These are phyloP conservation scores for Aspergillus ellipticus DNA, from an alignment of 495 filamentous ascomycete species.

Conservation along the genomic window DNA sequence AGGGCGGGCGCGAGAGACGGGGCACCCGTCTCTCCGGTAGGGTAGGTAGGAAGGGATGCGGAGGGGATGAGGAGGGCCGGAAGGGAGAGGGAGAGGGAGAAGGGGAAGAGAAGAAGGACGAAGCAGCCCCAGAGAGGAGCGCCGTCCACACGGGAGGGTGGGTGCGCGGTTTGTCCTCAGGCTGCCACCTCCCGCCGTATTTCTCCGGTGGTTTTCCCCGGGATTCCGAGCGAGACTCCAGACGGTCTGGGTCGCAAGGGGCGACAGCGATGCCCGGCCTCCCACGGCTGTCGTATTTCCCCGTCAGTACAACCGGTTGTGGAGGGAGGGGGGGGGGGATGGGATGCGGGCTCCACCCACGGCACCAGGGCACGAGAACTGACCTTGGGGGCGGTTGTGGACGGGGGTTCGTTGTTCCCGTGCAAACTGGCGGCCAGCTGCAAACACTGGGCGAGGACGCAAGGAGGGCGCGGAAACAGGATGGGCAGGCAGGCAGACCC, in stretches of 20 bases:
- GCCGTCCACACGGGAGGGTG: conserved; percentile 12
- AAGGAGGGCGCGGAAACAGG: background rate
- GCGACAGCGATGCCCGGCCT: conserved; percentile 16
- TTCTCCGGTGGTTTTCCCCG: conserved; percentile 25
- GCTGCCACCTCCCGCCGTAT: conserved; percentile 19
- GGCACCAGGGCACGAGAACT: background rate
- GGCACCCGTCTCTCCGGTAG: conserved; percentile 13
- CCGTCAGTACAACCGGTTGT: conserved; percentile 13
- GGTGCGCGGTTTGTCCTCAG: conserved; percentile 4
- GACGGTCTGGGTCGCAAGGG: conserved; percentile 12
- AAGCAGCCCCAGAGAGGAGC: conserved; percentile 17
- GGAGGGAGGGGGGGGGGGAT: background rate
- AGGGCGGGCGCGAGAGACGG: conserved; percentile 21
- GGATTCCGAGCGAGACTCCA: conserved; percentile 15
- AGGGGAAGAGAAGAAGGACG: conserved; percentile 7
- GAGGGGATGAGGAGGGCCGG: conserved; percentile 3
- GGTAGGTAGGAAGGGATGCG: conserved; percentile 4
- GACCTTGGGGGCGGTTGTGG: background rate
- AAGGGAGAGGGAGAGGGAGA: conserved; percentile 1
- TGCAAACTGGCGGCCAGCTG: background rate
- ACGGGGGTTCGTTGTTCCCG: background rate
- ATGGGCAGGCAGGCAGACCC: background rate
- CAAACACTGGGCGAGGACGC: background rate
- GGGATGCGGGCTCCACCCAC: conserved; percentile 2
- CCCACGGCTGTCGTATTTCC: conserved; percentile 9